Conservation (phyloP, 192 early-diverging fungal genomes). For the Coemansia sp. region DNA sequence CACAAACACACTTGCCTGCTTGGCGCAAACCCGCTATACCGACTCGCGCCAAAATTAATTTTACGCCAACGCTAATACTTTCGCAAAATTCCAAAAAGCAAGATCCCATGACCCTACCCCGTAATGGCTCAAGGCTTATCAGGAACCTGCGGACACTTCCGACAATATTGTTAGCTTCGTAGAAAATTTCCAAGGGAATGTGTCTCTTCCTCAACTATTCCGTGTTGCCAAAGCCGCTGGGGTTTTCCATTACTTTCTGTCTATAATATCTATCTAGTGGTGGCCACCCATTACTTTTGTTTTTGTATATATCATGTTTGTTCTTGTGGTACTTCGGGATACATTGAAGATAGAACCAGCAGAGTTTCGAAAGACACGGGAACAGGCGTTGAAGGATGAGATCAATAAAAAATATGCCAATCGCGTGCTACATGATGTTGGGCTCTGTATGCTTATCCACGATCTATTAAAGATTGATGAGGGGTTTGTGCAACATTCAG, state of each 20-base stretch:
- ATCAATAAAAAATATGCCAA: conserved; percentile 93
- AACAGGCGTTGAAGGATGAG: conserved; percentile 79
- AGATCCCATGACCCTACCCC: too few relatives aligned
- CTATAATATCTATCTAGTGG: conserved; percentile 1
- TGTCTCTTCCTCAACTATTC: too few relatives aligned
- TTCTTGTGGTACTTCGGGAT: conserved; percentile 78
- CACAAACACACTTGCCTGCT: too few relatives aligned
- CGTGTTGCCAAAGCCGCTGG: too few relatives aligned
- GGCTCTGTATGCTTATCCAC: conserved; percentile 82
- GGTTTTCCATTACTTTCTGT: not conserved
- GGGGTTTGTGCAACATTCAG: conserved; percentile 77
- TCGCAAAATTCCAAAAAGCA: too few relatives aligned
- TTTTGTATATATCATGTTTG: conserved; percentile 67
- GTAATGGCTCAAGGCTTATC: too few relatives aligned
- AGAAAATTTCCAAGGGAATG: too few relatives aligned
- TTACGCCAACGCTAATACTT: too few relatives aligned
- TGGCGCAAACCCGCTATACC: too few relatives aligned
- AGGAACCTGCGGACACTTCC: too few relatives aligned
- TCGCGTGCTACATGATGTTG: conserved; percentile 80
- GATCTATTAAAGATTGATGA: conserved; percentile 85
- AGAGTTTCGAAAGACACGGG: conserved; percentile 73
- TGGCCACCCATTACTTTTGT: not conserved
- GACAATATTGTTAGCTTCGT: too few relatives aligned
- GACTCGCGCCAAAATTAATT: too few relatives aligned
- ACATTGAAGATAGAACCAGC: conserved; percentile 80